phyloP scores from a whole-genome alignment of 805 yeast species.

The Danielia oregonensis region DNA sequence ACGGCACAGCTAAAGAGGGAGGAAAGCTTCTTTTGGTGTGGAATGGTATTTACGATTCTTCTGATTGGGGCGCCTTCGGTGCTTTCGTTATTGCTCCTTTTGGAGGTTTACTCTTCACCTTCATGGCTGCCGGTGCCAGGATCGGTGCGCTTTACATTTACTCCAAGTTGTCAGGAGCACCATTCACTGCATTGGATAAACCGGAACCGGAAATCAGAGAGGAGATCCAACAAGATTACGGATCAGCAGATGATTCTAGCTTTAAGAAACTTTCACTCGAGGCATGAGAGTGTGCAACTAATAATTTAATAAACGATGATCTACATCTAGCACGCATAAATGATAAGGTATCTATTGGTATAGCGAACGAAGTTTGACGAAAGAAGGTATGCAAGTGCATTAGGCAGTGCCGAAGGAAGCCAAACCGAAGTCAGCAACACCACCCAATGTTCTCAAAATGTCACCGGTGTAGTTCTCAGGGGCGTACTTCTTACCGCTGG shows the following conservation, averaged over 20 bases:
- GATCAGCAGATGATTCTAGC: constrained; percentile 15
- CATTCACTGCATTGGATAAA: constrained; percentile 45
- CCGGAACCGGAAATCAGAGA: constrained; percentile 22
- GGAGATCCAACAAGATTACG: constrained; percentile 10
- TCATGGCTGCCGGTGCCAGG: constrained; percentile 49
- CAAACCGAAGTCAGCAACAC: constrained; percentile 38
- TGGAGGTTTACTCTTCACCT: constrained; percentile 65
- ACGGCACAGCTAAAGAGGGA: constrained; percentile 68
- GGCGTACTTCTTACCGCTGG: constrained; percentile 28
- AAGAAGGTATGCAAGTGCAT: too few species aligned
- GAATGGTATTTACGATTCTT: constrained; percentile 72
- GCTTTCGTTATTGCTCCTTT: constrained; percentile 90
- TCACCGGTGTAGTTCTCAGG: constrained; percentile 61
- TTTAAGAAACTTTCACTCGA: constrained; percentile 5
- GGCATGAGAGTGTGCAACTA: too few species aligned
- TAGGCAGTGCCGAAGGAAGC: constrained; percentile 11
- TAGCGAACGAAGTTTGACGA: too few species aligned
- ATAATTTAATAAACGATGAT: too few species aligned
- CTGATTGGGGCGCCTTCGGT: constrained; percentile 93
- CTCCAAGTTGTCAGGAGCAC: constrained; percentile 31
- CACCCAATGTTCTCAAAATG: constrained; percentile 52
- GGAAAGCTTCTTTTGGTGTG: constrained; percentile 68
- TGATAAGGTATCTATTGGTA: too few species aligned
- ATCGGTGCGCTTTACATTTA: constrained; percentile 27
- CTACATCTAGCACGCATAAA: too few species aligned